Base-by-base conservation (phyloP, 2,329 filamentous ascomycete species). In the Xylariaceae sp. region DNA sequence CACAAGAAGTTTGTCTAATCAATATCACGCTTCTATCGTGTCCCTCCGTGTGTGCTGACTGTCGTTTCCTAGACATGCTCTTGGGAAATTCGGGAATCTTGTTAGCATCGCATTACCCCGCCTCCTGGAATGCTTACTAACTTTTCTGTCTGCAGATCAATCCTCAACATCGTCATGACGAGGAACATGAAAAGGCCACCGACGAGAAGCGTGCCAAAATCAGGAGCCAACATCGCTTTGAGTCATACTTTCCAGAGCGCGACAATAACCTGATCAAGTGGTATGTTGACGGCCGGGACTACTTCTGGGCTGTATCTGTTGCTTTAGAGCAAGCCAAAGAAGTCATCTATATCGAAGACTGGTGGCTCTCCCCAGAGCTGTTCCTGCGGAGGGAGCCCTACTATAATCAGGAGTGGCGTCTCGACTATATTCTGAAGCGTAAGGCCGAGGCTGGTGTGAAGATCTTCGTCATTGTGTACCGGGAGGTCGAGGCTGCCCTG, bases 261-360 rank as follows among this genome's bases (percentile, higher is more conserved):
- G 82, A 91, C 9, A 85, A 83, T 19, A 96, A 97, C 63, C 74
- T 86, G 43, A 74, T 93, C 61, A 97, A 97, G 69, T 98, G 91
- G 90, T 97, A 96, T 65, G 88, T 97, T 9, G 93, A 97, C 61
- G 93, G 89, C 3, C 76, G 89, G 47, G 87, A 97, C 66, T 98
- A 98, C 65, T 94, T 93, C 63, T 95, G 89, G 83, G 85, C 93
- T 15, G 89, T 98, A 9, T 94, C 89, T 0, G 81, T 84, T 26
- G 91, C 90, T 0, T 73, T 97, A n/a, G 90, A 97, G 49, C 76
- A 83, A 45, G 93, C 93, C 29, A 86, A 86, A 57, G 91, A 97
- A 66, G 85, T 85, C 34, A 96, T 98, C 54, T 98, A 97, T 64
- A 94, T 98, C 51, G 85, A 76, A 45, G 93, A 97, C 59, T 98